A percentile compares a stretch with the other conserved stretches of the same genome.
These are phyloP conservation scores for Xanthoconium purpureum DNA, from an alignment of 768 basidiomycete genomes.

Conservation along the genomic window DNA sequence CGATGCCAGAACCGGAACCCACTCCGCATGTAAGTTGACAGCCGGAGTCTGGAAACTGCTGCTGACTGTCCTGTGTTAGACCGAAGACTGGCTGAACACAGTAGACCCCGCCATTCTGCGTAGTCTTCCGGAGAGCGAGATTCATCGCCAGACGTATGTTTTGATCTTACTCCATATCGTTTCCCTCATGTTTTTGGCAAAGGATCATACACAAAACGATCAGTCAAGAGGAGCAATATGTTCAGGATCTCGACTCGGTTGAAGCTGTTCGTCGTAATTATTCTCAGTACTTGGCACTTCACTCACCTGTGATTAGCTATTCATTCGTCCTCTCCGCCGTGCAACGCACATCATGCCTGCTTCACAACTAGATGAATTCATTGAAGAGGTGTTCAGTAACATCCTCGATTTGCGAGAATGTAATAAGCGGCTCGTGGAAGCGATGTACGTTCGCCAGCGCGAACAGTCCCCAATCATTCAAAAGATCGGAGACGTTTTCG, in stretches of 20 bases:
- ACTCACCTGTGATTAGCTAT: conserved; percentile 37
- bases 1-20: conserved; percentile 27
- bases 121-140: conserved; percentile 70
- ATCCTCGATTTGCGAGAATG: conserved; percentile 83
- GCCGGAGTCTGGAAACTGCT: conserved; percentile 20
- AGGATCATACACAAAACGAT: conserved; percentile 85
- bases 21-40: conserved; percentile 30
- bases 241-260: conserved; percentile 81
- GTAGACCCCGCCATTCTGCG: conserved; percentile 48
- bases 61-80: conserved; percentile 22
- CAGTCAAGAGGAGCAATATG: conserved; percentile 83
- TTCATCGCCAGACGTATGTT: conserved; percentile 71
- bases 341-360: conserved; percentile 57
- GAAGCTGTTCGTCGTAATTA: conserved; percentile 50
- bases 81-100: conserved; percentile 50
- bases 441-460: conserved; percentile 77
- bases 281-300: conserved; percentile 34
- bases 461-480: conserved; percentile 83
- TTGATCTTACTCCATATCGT: not conserved
- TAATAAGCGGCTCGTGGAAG: conserved; percentile 78
- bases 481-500: conserved; percentile 84
- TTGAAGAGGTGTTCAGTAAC: conserved; percentile 89
- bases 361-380: conserved; percentile 70
- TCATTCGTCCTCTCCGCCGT: conserved; percentile 52
- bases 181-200: conserved; percentile 1